Percentiles rank a stretch among this genome's conserved stretches.
phyloP scores from a whole-genome alignment of 1,139 yeast species.

The Saccharomycopsis hybrid region DNA sequence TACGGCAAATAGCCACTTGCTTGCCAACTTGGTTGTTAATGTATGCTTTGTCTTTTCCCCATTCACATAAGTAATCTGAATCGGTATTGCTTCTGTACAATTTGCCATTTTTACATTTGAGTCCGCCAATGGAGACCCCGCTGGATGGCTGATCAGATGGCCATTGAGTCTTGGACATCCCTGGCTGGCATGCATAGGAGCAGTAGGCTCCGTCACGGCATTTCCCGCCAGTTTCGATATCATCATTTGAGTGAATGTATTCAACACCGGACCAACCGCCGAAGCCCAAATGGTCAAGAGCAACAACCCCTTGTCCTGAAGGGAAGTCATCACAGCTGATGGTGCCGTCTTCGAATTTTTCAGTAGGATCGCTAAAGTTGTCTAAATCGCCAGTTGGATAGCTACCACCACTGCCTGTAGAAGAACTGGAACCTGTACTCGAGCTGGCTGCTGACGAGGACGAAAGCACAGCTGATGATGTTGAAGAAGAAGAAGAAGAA shows the following conservation, averaged over 20 bases:
- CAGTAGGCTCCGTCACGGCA: constrained; percentile 91
- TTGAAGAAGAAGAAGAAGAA: background rate
- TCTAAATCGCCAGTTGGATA: constrained; percentile 53
- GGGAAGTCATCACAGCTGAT: constrained; percentile 77
- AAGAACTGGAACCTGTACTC: constrained; percentile 25
- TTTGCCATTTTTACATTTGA: constrained; percentile 70
- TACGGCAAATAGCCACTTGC: constrained; percentile 84
- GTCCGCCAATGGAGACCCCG: constrained; percentile 91
- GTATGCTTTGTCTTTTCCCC: constrained; percentile 54
- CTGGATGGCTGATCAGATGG: constrained; percentile 75
- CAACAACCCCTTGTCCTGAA: constrained; percentile 82
- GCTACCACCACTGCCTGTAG: constrained; percentile 29
- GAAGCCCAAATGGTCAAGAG: constrained; percentile 70
- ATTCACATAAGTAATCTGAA: constrained; percentile 65
- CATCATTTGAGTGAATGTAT: constrained; percentile 41
- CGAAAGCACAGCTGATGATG: constrained; percentile 23
- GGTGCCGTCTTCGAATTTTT: constrained; percentile 72
- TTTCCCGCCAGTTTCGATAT: constrained; percentile 53
- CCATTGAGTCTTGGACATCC: constrained; percentile 98
- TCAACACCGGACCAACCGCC: constrained; percentile 90
- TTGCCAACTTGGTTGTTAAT: constrained; percentile 60
- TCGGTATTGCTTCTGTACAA: constrained; percentile 70
- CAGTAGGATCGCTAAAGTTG: constrained; percentile 45
- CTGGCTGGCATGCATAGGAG: constrained; percentile 94
- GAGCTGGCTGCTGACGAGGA: constrained; percentile 27